Base-by-base conservation (phyloP, 352 stramenopile species). In the Phytopythium kandeliae region DNA sequence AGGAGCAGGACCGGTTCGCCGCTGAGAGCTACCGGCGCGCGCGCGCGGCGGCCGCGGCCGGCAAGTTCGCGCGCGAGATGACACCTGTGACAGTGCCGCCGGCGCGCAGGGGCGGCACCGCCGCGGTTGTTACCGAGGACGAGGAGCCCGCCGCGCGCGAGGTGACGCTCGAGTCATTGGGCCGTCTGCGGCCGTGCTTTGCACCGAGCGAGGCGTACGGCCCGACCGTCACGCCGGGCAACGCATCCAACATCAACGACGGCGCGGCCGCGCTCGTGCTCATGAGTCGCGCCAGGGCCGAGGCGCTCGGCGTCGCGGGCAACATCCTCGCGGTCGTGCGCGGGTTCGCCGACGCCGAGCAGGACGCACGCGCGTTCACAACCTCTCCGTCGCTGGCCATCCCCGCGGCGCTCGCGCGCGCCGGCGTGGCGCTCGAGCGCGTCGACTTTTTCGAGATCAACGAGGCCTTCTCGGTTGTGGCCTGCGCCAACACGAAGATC, bases 391-490 rank as follows among this genome's bases (percentile, higher is more conserved):
- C 92, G 9, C 65, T 96, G 36, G 96, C 95, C 12, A 90, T 98
- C 47, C 92, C 95, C 2, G 85, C 90, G 36, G 95, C 95, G 2
- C 58, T 86, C 11, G 60, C 49, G 16, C 68, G 89, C 48, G 93
- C 95, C 4, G 74, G 80, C 31, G 24, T 98, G 12, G 35, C 52
- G n/a, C 55, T 89, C 13, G 67, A 61, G 13, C 89, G 98, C 60
- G 73, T 98, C 7, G 92, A 99, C 37, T 98, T 88, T 66, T 92
- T 96, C 64, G 96, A 99, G 74, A 97, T 99, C 57, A 99, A 99
- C 64, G 96, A 99, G 62, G 96, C 96, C 21, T 99, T 99, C 66
- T 79, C 90, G 2, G 94, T 98, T 16, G 96, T 99, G 9, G 74
- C 90, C 0, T 76, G 98, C 19, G 91, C 84, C 2, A 99, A 98